phyloP scores from a whole-genome alignment of 495 filamentous ascomycete species.

The Neurospora sp. region DNA sequence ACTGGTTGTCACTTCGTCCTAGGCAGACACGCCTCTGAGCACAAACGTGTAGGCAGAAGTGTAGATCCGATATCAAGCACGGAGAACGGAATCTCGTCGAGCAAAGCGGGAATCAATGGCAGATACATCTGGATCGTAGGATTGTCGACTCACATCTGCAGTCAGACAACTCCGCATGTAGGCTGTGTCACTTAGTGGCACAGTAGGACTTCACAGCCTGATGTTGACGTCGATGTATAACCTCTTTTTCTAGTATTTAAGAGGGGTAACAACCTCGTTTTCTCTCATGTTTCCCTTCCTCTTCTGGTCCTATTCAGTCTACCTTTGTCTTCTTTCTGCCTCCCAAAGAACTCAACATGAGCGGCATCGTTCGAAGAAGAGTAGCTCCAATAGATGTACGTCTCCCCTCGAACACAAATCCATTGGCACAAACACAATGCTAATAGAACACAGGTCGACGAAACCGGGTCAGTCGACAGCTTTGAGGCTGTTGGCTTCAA shows the following conservation, averaged over 20 bases:
- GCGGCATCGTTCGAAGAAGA: background rate
- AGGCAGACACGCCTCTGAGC: background rate
- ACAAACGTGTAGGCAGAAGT: background rate
- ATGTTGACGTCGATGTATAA: background rate
- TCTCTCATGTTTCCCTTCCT: background rate
- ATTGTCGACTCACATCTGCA: background rate
- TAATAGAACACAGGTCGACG: background rate
- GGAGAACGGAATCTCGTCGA: background rate
- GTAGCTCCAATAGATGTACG: background rate
- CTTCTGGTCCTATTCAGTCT: background rate
- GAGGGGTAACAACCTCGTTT: background rate
- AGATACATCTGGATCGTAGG: background rate
- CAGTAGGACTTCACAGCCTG: background rate
- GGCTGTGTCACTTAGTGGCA: background rate
- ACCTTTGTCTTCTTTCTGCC: background rate
- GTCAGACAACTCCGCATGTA: background rate
- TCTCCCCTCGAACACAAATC: background rate
- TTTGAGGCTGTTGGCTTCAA: constrained; percentile 18
- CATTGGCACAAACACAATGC: background rate
- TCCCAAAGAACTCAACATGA: background rate
- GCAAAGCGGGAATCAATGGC: background rate
- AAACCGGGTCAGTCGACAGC: constrained; percentile 12
- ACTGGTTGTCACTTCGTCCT: background rate
- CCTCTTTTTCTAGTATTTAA: background rate
- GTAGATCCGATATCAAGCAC: background rate